Conservation (phyloP, 805 yeast genomes). For the Ogataea siamensis region DNA sequence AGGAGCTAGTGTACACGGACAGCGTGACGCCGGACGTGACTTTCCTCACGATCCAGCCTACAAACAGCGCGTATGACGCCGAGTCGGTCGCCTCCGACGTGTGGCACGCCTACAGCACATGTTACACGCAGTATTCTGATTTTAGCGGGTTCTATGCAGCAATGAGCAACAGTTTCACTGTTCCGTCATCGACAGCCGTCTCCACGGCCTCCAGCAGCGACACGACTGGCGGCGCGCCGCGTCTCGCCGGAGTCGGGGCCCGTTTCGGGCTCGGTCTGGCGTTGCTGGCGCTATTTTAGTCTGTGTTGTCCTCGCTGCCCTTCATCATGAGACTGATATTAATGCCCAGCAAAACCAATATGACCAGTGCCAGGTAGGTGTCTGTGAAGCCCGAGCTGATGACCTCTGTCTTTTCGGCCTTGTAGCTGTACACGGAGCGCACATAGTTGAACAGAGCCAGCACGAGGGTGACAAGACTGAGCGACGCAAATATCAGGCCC, state of each 20-base stretch:
- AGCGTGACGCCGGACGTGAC: constrained; percentile 2
- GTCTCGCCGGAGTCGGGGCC: not conserved
- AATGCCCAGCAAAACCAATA: constrained; percentile 37
- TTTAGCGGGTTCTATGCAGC: constrained; percentile 8
- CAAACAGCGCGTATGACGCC: constrained; percentile 3
- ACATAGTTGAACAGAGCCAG: constrained; percentile 43
- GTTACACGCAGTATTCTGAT: constrained; percentile 7
- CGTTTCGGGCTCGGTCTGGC: constrained; percentile 1
- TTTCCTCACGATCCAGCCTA: not conserved
- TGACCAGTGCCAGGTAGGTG: constrained; percentile 33
- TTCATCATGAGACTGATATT: constrained; percentile 32
- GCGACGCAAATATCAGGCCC: constrained; percentile 31
- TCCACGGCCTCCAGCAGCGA: not conserved
- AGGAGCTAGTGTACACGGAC: constrained; percentile 7
- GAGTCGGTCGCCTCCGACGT: constrained; percentile 6
- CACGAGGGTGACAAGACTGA: constrained; percentile 39
- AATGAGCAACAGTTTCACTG: constrained; percentile 6
- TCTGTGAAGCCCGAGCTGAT: constrained; percentile 36
- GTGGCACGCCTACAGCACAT: constrained; percentile 10
- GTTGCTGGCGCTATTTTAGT: constrained; percentile 4
- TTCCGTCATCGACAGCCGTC: constrained; percentile 1
- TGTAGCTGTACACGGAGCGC: constrained; percentile 43
- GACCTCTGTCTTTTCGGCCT: constrained; percentile 40
- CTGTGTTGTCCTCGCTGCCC: constrained; percentile 5
- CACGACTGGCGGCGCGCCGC: constrained; percentile 2